Evolutionary conservation across 2,329 filamentous ascomycete genomes (phyloP).

Genomic region (Penicillium sumatraense): DNA sequence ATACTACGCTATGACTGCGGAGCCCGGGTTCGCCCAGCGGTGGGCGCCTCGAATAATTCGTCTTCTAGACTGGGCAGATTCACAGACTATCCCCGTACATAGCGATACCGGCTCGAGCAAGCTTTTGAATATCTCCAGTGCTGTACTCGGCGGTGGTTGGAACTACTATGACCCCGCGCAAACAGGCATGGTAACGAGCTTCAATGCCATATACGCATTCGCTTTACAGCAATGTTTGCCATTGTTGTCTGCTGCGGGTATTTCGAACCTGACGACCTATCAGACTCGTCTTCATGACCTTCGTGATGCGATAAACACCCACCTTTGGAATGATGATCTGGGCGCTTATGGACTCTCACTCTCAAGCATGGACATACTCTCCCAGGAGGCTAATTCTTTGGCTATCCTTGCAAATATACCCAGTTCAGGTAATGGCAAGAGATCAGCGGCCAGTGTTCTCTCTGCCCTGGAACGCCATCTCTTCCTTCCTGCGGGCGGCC

Average conservation of each 20-base stretch:
- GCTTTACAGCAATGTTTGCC: slow-evolving; percentile 15
- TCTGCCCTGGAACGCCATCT: slow-evolving; percentile 13
- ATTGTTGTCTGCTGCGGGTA: slow-evolving; percentile 2
- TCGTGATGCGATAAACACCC: slow-evolving; percentile 8
- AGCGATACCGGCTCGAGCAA: no score
- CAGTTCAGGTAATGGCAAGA: background rate
- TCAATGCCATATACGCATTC: slow-evolving; percentile 18
- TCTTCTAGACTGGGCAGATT: slow-evolving; percentile 20
- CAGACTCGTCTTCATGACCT: slow-evolving; percentile 4
- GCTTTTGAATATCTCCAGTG: slow-evolving; percentile 16
- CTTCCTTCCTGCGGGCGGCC: slow-evolving; percentile 8
- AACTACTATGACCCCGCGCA: slow-evolving; percentile 17
- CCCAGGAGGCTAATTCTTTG: slow-evolving; percentile 19
- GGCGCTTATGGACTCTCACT: slow-evolving; percentile 16
- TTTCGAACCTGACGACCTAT: slow-evolving; percentile 10
- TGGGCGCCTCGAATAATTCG: slow-evolving; percentile 11
- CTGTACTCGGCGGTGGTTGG: slow-evolving; percentile 15
- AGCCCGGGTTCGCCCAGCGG: slow-evolving; percentile 7
- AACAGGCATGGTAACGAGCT: slow-evolving; percentile 12
- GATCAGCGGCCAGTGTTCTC: slow-evolving; percentile 1
- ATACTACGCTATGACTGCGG: slow-evolving; percentile 14
- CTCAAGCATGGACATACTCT: slow-evolving; percentile 13
- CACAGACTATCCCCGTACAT: no score
- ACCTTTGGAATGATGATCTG: slow-evolving; percentile 16
- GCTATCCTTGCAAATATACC: slow-evolving; percentile 14